Evolutionary conservation across 2,329 filamentous ascomycete species (phyloP).

Genomic region (Lachnellula occidentalis): DNA sequence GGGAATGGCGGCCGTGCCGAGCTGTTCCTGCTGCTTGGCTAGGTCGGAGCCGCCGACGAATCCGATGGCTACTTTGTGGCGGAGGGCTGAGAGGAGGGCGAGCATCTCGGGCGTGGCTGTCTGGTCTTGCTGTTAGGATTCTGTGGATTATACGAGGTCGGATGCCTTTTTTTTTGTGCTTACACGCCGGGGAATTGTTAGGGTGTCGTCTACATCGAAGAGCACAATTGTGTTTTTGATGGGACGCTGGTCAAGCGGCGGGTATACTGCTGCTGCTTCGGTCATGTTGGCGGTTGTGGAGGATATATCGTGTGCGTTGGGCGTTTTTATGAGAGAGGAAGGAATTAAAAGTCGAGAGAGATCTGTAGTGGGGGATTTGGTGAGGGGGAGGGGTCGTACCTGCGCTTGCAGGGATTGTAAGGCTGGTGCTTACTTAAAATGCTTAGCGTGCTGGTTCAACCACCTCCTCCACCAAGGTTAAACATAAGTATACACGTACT

Average conservation of each 20-base stretch:
- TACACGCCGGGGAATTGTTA: slow-evolving; percentile 77
- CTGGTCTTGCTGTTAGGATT: slow-evolving; percentile 36
- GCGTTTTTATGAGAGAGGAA: not conserved
- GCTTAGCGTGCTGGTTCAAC: not conserved
- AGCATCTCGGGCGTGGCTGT: slow-evolving; percentile 76
- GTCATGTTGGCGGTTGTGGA: not conserved
- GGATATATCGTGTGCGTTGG: not conserved
- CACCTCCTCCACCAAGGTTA: not conserved
- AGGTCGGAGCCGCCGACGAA: slow-evolving; percentile 92
- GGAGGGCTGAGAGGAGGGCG: slow-evolving; percentile 68
- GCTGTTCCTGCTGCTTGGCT: slow-evolving; percentile 91
- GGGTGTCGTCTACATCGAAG: slow-evolving; percentile 93
- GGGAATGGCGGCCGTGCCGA: slow-evolving; percentile 60
- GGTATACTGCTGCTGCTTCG: slow-evolving; percentile 32
- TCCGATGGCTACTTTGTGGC: slow-evolving; percentile 83
- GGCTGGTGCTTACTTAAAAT: not conserved
- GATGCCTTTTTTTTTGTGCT: slow-evolving; percentile 24
- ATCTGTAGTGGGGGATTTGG: not conserved
- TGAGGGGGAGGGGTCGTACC: not conserved
- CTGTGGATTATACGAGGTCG: no score
- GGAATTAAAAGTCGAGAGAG: not conserved
- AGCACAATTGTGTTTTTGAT: slow-evolving; percentile 90
- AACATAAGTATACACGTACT: no score
- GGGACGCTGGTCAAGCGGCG: slow-evolving; percentile 75
- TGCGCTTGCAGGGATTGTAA: not conserved